phyloP scores from a whole-genome alignment of 495 filamentous ascomycete genomes.

The Aspergillus campestris region DNA sequence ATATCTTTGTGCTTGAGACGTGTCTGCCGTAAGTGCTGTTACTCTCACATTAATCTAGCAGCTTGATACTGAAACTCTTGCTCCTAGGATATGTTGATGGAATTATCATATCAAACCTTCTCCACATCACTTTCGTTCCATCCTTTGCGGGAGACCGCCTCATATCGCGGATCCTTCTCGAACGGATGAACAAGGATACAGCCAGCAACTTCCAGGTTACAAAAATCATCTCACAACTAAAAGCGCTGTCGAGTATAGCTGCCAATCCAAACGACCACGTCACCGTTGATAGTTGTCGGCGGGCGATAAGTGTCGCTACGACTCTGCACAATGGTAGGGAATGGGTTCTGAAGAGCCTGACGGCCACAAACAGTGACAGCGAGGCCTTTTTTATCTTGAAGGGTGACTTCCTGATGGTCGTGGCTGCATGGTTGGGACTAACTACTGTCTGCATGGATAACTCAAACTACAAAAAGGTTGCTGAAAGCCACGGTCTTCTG shows the following conservation, averaged over 20 bases:
- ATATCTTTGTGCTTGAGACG: neutral
- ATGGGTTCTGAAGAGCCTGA: neutral
- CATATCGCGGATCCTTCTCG: neutral
- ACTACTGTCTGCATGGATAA: neutral
- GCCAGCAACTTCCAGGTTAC: neutral
- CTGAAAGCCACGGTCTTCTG: neutral
- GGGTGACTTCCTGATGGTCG: neutral
- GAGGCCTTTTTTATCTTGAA: too few species aligned
- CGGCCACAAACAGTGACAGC: neutral
- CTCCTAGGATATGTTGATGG: neutral
- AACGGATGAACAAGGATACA: neutral
- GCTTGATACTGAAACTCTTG: neutral
- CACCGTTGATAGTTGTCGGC: neutral
- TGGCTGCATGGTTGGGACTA: constrained; percentile 2
- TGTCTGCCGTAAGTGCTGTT: constrained; percentile 1
- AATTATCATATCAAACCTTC: neutral
- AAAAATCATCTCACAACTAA: neutral
- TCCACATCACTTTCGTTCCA: neutral
- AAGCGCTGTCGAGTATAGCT: neutral
- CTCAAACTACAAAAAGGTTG: neutral
- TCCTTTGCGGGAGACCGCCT: neutral
- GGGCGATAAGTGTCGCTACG: neutral
- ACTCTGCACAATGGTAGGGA: neutral
- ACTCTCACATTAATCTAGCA: neutral
- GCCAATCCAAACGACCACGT: neutral